These are phyloP conservation scores for Geotrichum reessii DNA, from an alignment of 1,139 yeast species.

Conservation along the genomic window DNA sequence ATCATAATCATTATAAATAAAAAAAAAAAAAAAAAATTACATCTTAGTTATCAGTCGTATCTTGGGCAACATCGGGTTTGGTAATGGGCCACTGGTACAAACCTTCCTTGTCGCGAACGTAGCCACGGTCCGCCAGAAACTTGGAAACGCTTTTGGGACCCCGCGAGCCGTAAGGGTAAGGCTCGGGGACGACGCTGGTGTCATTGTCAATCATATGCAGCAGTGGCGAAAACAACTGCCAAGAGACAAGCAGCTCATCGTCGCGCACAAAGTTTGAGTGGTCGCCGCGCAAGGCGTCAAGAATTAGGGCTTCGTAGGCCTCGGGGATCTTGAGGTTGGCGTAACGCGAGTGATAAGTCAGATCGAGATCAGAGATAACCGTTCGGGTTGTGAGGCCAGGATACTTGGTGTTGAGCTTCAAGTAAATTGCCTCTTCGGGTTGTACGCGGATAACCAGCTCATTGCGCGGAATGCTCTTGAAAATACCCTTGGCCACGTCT, in stretches of 20 bases:
- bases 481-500: conserved; percentile 78
- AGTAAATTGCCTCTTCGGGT: conserved; percentile 89
- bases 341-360: conserved; percentile 78
- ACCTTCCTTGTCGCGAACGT: conserved; percentile 45
- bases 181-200: conserved; percentile 43
- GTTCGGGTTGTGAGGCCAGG: conserved; percentile 86
- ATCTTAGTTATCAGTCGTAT: no score
- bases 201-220: conserved; percentile 68
- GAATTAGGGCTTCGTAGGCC: conserved; percentile 91
- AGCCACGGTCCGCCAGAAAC: conserved; percentile 66
- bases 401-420: conserved; percentile 85
- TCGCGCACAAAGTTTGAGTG: conserved; percentile 97
- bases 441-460: conserved; percentile 91
- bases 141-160: conserved; percentile 68
- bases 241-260: conserved; percentile 89
- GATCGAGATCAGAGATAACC: conserved; percentile 81
- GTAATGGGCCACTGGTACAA: conserved; percentile 33
- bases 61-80: conserved; percentile 14
- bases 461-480: conserved; percentile 75
- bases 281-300: conserved; percentile 86
- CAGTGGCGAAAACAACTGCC: conserved; percentile 91
- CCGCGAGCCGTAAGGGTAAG: conserved; percentile 87
- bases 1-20: no score
- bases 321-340: conserved; percentile 68
- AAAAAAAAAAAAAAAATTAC: no score